phyloP scores from a whole-genome alignment of 129 eudicot genomes.

The Deinandra increscens region DNA sequence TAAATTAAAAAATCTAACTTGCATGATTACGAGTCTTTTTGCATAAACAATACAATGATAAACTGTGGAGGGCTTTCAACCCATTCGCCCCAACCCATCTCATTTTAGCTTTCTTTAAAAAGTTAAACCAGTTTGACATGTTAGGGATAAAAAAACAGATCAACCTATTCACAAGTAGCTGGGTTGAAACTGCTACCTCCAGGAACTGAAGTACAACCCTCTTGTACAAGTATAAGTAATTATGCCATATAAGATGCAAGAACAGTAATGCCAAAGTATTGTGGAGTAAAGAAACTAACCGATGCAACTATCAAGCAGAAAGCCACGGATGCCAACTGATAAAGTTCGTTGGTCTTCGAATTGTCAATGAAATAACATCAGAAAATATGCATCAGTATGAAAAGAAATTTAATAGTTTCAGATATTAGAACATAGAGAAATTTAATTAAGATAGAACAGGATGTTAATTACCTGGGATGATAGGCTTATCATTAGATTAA shows the following conservation, averaged over 20 bases:
- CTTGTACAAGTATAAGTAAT: not conserved
- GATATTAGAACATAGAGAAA: slow-evolving; percentile 10
- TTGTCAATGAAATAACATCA: slow-evolving; percentile 26
- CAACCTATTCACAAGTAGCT: not conserved
- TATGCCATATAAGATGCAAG: slow-evolving; percentile 7
- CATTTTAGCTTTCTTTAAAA: not conserved
- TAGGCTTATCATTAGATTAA: slow-evolving; percentile 78
- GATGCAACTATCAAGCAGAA: slow-evolving; percentile 95
- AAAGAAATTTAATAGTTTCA: slow-evolving; percentile 9
- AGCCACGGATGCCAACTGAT: slow-evolving; percentile 88
- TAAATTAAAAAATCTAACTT: not conserved
- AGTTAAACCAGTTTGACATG: not conserved
- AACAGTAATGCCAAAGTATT: slow-evolving; percentile 2
- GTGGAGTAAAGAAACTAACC: slow-evolving; percentile 52
- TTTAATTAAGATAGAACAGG: slow-evolving; percentile 13
- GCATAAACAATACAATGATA: not conserved
- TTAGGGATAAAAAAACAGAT: not conserved
- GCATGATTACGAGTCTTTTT: not conserved
- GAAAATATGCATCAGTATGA: slow-evolving; percentile 15
- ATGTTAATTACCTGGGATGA: slow-evolving; percentile 63
- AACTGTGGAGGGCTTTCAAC: not conserved
- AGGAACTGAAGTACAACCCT: not conserved
- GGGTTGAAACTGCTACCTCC: not conserved
- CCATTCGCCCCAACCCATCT: not conserved
- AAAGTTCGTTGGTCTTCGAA: slow-evolving; percentile 91